Percentiles rank a stretch among this genome's conserved stretches.
Conservation (phyloP, 768 basidiomycete species). For the Phlegmacium glaucopus region DNA sequence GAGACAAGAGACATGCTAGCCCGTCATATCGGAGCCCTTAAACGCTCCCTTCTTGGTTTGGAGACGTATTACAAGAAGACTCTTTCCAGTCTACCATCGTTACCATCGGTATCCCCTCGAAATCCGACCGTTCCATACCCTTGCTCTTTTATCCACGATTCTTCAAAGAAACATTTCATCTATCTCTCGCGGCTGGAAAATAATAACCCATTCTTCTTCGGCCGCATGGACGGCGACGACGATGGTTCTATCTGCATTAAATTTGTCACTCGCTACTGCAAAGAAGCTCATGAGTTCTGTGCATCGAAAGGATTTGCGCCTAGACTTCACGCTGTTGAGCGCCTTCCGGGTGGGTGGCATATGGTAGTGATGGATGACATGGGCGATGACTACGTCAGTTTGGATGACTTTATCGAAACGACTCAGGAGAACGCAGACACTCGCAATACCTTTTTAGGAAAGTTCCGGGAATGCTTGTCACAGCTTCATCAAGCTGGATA, state of each 20-base stretch:
- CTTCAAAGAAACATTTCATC: not conserved
- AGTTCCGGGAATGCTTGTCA: conserved; percentile 2
- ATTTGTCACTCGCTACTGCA: conserved; percentile 1
- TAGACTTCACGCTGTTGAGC: not conserved
- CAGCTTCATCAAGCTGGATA: conserved; percentile 20
- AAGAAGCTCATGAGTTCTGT: conserved; percentile 4
- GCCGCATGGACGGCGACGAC: not conserved
- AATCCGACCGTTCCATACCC: conserved; percentile 7
- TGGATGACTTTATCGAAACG: not conserved
- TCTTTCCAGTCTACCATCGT: not conserved
- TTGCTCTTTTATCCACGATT: not conserved
- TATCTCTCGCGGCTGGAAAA: not conserved
- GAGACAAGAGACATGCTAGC: not conserved
- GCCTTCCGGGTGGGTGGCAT: conserved; percentile 1
- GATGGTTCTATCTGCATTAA: conserved; percentile 1
- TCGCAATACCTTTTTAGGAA: conserved; percentile 1
- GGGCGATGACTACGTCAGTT: not conserved
- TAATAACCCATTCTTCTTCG: conserved; percentile 2
- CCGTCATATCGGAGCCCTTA: conserved; percentile 10
- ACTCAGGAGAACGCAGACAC: not conserved
- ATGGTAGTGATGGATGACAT: conserved; percentile 3
- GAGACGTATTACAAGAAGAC: conserved; percentile 1
- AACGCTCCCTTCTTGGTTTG: not conserved
- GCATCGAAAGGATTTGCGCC: not conserved
- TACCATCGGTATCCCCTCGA: not conserved